Evolutionary conservation across 148 eudicot species (phyloP).

Genomic region (Fagopyrum homotropicum): DNA sequence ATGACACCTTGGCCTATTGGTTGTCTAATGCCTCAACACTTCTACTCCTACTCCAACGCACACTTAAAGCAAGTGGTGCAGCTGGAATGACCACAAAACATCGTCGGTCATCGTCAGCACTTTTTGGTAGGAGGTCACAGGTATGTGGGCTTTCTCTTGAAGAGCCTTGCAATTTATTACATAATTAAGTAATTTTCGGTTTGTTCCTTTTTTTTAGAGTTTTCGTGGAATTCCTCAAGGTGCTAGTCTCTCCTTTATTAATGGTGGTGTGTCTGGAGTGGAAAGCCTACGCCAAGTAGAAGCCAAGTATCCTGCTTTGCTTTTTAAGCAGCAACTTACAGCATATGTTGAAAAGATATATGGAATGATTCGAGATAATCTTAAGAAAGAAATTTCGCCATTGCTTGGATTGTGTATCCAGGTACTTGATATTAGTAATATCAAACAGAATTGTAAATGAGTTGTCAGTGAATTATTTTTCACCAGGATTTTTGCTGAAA

Average conservation of each 20-base stretch:
- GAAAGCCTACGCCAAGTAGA: conserved; percentile 84
- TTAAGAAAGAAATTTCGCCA: conserved; percentile 94
- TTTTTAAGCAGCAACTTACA: conserved; percentile 97
- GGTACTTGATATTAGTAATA: conserved; percentile 29
- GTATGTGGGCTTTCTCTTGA: conserved; percentile 24
- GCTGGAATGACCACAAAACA: conserved; percentile 85
- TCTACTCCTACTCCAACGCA: conserved; percentile 79
- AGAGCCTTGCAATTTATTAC: neutral
- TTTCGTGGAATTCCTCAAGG: conserved; percentile 86
- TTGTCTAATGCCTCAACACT: conserved; percentile 93
- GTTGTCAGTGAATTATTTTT: neutral
- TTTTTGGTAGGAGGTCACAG: conserved; percentile 77
- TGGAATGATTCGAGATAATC: conserved; percentile 91
- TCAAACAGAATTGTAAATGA: neutral
- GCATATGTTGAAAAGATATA: conserved; percentile 95
- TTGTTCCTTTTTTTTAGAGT: conserved; percentile 39
- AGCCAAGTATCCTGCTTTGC: conserved; percentile 98
- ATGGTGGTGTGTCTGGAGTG: conserved; percentile 53
- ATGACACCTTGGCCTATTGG: conserved; percentile 88
- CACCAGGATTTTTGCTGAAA: neutral
- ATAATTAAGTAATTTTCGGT: neutral
- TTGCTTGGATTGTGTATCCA: conserved; percentile 93
- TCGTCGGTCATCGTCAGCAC: conserved; percentile 84
- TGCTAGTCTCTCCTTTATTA: conserved; percentile 49
- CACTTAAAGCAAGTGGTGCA: conserved; percentile 90